Conservation (phyloP, 1,284 basidiomycete species). For the Ustilago sp. region DNA sequence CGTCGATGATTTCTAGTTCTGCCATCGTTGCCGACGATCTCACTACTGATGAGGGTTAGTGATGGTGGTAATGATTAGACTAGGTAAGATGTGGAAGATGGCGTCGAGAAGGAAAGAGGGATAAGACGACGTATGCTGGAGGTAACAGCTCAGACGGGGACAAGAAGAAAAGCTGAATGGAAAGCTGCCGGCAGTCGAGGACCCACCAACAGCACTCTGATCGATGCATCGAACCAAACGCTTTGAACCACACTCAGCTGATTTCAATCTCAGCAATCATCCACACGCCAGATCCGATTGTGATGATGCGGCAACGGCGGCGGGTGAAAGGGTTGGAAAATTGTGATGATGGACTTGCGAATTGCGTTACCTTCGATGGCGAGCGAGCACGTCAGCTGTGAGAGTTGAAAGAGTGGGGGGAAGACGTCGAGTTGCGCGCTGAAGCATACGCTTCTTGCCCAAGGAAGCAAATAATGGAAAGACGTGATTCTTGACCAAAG, state of each 20-base stretch:
- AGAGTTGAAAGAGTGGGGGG: background rate
- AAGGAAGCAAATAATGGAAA: background rate
- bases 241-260: too few species aligned
- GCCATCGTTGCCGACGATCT: conserved; percentile 10
- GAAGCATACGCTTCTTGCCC: background rate
- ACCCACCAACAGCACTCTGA: too few species aligned
- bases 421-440: background rate
- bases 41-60: background rate
- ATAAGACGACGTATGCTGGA: background rate
- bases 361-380: conserved; percentile 24
- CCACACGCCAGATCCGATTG: too few species aligned
- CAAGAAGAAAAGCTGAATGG: too few species aligned
- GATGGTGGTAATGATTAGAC: background rate
- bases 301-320: too few species aligned
- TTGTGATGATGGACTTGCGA: conserved; percentile 13
- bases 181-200: background rate
- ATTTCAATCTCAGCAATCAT: too few species aligned
- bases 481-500: conserved; percentile 3
- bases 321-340: background rate
- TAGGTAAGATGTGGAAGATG: background rate
- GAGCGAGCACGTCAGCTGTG: conserved; percentile 45
- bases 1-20: conserved; percentile 44
- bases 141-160: too few species aligned
- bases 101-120: background rate
- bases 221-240: too few species aligned